phyloP scores from a whole-genome alignment of 75 land plant genomes.

The Chamaecyparis obtusa region DNA sequence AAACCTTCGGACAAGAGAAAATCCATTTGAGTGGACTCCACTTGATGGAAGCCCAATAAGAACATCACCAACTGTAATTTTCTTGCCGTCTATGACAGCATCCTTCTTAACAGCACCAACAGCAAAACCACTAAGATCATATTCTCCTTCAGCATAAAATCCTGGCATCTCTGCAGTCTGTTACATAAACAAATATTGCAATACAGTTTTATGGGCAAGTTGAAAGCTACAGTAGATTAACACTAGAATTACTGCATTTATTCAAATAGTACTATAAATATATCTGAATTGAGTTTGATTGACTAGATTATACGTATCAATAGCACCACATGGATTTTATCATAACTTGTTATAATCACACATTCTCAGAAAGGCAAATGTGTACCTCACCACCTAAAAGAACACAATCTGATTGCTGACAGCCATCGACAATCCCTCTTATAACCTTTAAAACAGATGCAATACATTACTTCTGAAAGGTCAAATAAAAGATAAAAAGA shows the following conservation, averaged over 20 bases:
- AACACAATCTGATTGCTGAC: conserved; percentile 86
- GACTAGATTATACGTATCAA: neutral
- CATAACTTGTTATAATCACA: neutral
- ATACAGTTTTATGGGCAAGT: too few relatives aligned
- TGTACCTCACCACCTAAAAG: conserved; percentile 95
- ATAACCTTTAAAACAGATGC: conserved; percentile 58
- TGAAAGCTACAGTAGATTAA: neutral
- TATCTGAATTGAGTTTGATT: neutral
- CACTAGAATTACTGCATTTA: neutral
- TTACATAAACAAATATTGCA: neutral
- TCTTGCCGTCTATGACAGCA: conserved; percentile 85
- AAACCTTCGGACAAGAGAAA: conserved; percentile 92
- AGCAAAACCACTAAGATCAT: conserved; percentile 99
- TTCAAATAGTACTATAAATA: neutral
- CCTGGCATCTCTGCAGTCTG: conserved; percentile 99
- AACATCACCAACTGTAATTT: conserved; percentile 74
- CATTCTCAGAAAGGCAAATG: neutral
- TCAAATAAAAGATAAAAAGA: neutral
- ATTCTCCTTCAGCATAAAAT: conserved; percentile 90
- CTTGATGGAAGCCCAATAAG: conserved; percentile 94
- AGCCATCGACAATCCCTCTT: conserved; percentile 94
- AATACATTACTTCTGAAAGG: neutral
- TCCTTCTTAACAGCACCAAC: conserved; percentile 97
- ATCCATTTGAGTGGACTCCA: conserved; percentile 99
- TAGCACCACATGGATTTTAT: neutral